A percentile compares a stretch with the other conserved stretches of the same genome.
These are phyloP conservation scores for Globisporangium cystogenes DNA, from an alignment of 352 stramenopile species.

Conservation along the genomic window DNA sequence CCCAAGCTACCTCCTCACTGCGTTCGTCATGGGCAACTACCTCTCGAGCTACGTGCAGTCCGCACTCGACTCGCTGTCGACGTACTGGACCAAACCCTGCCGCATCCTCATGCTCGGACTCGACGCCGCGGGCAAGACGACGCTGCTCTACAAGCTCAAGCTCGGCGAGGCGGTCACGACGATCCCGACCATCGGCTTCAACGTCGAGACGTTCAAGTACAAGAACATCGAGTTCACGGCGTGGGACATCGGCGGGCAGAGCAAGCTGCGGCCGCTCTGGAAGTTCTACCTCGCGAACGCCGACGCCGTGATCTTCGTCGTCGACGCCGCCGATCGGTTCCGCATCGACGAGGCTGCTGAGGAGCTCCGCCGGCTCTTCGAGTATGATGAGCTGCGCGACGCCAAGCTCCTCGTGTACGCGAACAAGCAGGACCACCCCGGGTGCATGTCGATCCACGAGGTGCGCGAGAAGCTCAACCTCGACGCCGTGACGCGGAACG, in stretches of 20 bases:
- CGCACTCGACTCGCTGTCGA: slow-evolving; percentile 20
- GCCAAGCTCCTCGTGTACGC: slow-evolving; percentile 33
- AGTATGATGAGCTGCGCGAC: slow-evolving; percentile 27
- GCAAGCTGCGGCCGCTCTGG: slow-evolving; percentile 68
- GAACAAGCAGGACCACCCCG: slow-evolving; percentile 38
- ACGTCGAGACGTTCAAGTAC: slow-evolving; percentile 68
- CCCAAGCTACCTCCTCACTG: too few relatives aligned
- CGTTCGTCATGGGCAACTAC: slow-evolving; percentile 35
- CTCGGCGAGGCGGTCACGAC: slow-evolving; percentile 55
- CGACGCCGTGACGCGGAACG: slow-evolving; percentile 25
- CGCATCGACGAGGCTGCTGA: slow-evolving; percentile 39
- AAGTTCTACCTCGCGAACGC: slow-evolving; percentile 63
- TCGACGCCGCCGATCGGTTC: slow-evolving; percentile 53
- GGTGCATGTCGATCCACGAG: slow-evolving; percentile 22
- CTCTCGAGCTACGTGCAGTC: slow-evolving; percentile 29
- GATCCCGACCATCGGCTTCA: slow-evolving; percentile 76
- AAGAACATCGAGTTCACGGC: slow-evolving; percentile 69
- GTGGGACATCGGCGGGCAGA: slow-evolving; percentile 78
- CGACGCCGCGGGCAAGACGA: slow-evolving; percentile 95
- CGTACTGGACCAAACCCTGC: slow-evolving; percentile 31
- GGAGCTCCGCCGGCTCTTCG: slow-evolving; percentile 36
- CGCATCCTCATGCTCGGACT: slow-evolving; percentile 84
- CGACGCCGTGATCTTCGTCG: slow-evolving; percentile 80
- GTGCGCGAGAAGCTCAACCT: slow-evolving; percentile 25
- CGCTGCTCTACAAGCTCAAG: slow-evolving; percentile 89